Conservation (phyloP, 805 yeast genomes). For the Candida oleophila region DNA sequence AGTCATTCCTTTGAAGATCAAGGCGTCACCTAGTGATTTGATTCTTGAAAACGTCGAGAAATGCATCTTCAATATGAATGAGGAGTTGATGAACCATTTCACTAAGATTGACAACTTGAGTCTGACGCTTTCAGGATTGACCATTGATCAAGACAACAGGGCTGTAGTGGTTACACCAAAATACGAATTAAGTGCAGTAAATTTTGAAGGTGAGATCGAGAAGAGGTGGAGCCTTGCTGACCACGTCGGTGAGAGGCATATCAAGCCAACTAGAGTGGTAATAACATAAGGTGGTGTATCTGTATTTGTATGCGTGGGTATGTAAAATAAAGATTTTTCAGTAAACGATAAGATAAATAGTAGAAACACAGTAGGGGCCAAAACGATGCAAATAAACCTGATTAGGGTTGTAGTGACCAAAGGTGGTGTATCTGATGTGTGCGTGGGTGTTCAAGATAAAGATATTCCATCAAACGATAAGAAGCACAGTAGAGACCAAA, state of each 20-base stretch:
- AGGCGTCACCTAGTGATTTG: constrained; percentile 14
- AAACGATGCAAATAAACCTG: too few relatives aligned
- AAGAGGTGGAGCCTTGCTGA: not conserved
- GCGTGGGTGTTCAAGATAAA: too few relatives aligned
- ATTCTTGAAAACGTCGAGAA: constrained; percentile 25
- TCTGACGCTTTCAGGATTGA: not conserved
- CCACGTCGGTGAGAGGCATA: not conserved
- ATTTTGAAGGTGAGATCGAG: not conserved
- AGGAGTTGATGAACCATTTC: constrained; percentile 14
- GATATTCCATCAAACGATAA: too few relatives aligned
- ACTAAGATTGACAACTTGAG: constrained; percentile 13
- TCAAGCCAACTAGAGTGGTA: not conserved
- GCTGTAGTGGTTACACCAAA: not conserved
- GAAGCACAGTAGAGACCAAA: too few relatives aligned
- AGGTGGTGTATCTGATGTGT: too few relatives aligned
- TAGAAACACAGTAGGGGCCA: too few relatives aligned
- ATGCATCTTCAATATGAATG: constrained; percentile 27
- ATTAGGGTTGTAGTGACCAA: too few relatives aligned
- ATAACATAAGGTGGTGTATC: not conserved
- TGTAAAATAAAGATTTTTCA: too few relatives aligned
- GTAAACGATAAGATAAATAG: too few relatives aligned
- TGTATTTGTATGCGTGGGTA: not conserved
- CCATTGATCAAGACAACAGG: not conserved
- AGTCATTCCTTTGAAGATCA: constrained; percentile 36
- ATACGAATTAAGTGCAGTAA: not conserved